These are phyloP conservation scores for Globisporangium barbulae DNA, from an alignment of 352 stramenopile species.

Conservation along the genomic window DNA sequence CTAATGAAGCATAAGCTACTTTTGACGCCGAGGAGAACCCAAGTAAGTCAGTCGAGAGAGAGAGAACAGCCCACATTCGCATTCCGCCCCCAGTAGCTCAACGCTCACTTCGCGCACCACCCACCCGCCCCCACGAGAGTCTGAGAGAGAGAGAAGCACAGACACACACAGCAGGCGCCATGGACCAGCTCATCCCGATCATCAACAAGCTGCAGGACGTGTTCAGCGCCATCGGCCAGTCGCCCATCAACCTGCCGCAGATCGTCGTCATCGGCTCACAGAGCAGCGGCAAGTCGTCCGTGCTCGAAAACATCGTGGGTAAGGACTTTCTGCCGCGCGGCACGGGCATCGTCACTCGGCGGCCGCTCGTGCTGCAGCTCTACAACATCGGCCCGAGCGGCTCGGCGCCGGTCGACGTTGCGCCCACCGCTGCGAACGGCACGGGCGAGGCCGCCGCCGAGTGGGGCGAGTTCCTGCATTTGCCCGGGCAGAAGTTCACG, in stretches of 20 bases:
- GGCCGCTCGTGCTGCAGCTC: conserved; percentile 97
- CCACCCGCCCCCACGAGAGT: background rate
- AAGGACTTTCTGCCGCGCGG: conserved; percentile 96
- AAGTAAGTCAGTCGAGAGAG: background rate
- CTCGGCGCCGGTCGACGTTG: conserved; percentile 18
- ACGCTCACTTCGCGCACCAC: background rate
- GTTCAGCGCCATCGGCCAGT: conserved; percentile 95
- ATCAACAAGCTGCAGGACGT: conserved; percentile 99
- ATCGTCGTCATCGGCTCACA: conserved; percentile 98
- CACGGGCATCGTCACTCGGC: conserved; percentile 97
- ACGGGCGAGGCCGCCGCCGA: conserved; percentile 67
- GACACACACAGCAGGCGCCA: conserved; percentile 28
- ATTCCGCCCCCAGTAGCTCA: background rate
- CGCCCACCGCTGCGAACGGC: conserved; percentile 16
- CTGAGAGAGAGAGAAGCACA: background rate
- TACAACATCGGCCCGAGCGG: conserved; percentile 84
- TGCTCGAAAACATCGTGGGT: conserved; percentile 95
- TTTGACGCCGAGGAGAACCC: background rate
- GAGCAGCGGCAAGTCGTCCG: conserved; percentile 95
- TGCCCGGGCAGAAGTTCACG: conserved; percentile 93
- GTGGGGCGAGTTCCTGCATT: conserved; percentile 99
- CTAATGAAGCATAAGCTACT: background rate
- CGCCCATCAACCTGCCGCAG: conserved; percentile 95
- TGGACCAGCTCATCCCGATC: conserved; percentile 99
- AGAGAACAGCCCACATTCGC: background rate